Evolutionary conservation across 257 asterid genomes (phyloP), one percentile per base, ranked within the genome.

Genomic region (Verbena officinalis): DNA sequence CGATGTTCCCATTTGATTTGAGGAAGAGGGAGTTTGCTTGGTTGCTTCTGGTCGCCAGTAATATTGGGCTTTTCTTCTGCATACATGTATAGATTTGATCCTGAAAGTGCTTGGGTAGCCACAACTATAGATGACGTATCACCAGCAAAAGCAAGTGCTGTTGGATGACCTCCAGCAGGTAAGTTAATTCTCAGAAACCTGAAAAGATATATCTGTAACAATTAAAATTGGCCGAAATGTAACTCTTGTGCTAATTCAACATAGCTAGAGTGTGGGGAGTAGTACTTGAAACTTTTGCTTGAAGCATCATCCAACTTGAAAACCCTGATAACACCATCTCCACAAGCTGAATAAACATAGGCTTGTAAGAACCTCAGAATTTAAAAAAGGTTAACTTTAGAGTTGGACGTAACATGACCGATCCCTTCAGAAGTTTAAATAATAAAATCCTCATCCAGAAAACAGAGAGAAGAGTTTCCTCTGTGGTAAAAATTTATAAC

Each of bases 201-300:
- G 55, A 38, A 69, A 34, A 22, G 16, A 74, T 40, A 59, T 19
- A 63, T 54, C 24, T 23, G 45, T 17, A 52, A 23, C 7, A 13
- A 16, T 64, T 55, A 70, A 50, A 55, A 48, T n/a, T 31, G 15
- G 46, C 23, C 24, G 23, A 60, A 59, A 31, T 21, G 22, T 48
- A 54, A 71, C 42, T 54, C 55, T 67, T 23, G 59, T 43, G 34
- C 58, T 20, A 19, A 52, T 19, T 24, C 20, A 38, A 68, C 8
- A 19, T 54, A 59, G 24, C 50, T 40, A 60, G 70, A 52, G 54
- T 74, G 16, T 21, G 45, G 75, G 63, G 76, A 76, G 52, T 14
- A 77, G 55, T 94, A 94, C 99, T 94, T 94, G 81, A 94, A 94
- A 76, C 99, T 94, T 86, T 88, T 94, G 83, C 93, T 86, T 57